Evolutionary conservation across 2,329 filamentous ascomycete genomes (phyloP).

Genomic region (Lecanosticta acicola): DNA sequence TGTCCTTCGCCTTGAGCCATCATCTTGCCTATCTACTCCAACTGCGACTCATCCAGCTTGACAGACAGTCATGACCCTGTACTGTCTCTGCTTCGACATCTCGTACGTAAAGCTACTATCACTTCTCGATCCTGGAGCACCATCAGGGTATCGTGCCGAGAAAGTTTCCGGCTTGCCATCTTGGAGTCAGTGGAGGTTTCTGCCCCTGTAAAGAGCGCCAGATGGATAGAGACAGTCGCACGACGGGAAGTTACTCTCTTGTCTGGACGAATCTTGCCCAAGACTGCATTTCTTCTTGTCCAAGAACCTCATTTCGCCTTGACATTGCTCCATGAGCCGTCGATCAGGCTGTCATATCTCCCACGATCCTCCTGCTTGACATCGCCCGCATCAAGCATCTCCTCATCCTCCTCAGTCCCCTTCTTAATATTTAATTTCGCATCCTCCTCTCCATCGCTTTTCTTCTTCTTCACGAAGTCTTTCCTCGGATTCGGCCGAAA

Average conservation of each 20-base stretch:
- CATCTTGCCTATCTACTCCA: slow-evolving; percentile 49
- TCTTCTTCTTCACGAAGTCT: neutral
- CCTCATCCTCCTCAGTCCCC: slow-evolving; percentile 11
- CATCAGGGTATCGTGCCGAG: slow-evolving; percentile 49
- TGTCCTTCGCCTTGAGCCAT: slow-evolving; percentile 55
- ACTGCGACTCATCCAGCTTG: slow-evolving; percentile 39
- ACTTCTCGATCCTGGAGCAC: slow-evolving; percentile 39
- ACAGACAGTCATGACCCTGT: slow-evolving; percentile 37
- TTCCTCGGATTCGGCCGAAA: slow-evolving; percentile 10
- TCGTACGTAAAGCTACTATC: slow-evolving; percentile 23
- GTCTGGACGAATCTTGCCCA: slow-evolving; percentile 51
- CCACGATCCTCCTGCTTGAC: neutral
- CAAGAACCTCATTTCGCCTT: neutral
- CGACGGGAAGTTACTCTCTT: slow-evolving; percentile 60
- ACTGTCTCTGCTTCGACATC: slow-evolving; percentile 45
- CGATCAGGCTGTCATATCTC: neutral
- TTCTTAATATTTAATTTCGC: too few relatives aligned
- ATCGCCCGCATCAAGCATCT: slow-evolving; percentile 13
- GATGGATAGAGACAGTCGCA: slow-evolving; percentile 46
- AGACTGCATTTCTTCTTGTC: slow-evolving; percentile 45
- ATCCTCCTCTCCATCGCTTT: neutral
- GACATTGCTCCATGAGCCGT: too few relatives aligned
- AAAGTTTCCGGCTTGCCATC: slow-evolving; percentile 45
- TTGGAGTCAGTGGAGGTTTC: slow-evolving; percentile 49
- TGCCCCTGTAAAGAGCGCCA: slow-evolving; percentile 54